Evolutionary conservation across 345 rosid genomes (phyloP).

Genomic region (Pugionium dolabratum): DNA sequence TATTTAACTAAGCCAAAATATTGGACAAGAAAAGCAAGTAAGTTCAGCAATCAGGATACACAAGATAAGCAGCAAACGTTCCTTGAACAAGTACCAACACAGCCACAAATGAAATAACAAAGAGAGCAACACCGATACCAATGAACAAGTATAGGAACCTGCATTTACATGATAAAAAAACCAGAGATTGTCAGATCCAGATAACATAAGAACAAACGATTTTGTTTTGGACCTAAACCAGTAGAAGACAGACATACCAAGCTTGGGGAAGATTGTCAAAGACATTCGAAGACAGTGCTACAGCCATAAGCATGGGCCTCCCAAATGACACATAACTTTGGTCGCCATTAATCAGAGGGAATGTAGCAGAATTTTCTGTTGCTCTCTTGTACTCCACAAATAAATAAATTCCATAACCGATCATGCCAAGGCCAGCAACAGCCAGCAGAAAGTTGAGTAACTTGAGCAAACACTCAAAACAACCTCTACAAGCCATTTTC

Average conservation of each 20-base stretch:
- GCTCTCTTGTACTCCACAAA: conserved; percentile 68
- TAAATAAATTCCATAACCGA: conserved; percentile 95
- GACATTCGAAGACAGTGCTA: conserved; percentile 54
- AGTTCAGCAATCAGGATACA: conserved; percentile 64
- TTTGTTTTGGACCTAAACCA: not conserved
- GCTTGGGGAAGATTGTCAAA: conserved; percentile 74
- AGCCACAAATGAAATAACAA: conserved; percentile 89
- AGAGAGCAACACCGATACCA: conserved; percentile 78
- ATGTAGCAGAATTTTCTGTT: conserved; percentile 34
- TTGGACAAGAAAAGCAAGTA: not conserved
- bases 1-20: not conserved
- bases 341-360: conserved; percentile 40
- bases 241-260: conserved; percentile 66
- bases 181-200: conserved; percentile 16
- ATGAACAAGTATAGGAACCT: conserved; percentile 93
- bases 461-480: conserved; percentile 77
- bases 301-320: conserved; percentile 81
- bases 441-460: conserved; percentile 78
- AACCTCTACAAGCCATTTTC: conserved; percentile 82
- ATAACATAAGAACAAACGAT: not conserved
- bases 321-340: conserved; percentile 56
- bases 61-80: conserved; percentile 92
- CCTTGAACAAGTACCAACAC: conserved; percentile 72
- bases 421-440: conserved; percentile 78
- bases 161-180: conserved; percentile 39